Evolutionary conservation across 257 asterid species (phyloP).

Genomic region (Vinca minor): DNA sequence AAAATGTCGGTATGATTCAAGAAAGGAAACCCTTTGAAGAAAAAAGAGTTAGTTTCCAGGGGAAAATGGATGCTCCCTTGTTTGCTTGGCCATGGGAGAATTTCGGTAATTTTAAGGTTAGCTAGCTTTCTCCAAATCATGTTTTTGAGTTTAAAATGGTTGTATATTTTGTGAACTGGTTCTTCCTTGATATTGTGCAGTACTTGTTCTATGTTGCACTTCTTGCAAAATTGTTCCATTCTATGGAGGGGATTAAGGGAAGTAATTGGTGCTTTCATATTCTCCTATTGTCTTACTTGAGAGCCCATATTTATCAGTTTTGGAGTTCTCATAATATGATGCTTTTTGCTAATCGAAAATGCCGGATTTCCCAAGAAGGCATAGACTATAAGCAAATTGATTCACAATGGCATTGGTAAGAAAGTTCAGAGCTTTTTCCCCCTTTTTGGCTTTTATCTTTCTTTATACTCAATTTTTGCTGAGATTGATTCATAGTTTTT

Average conservation of each 20-base stretch:
- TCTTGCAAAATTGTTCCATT: constrained; percentile 49
- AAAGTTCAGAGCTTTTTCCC: neutral
- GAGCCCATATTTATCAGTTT: constrained; percentile 62
- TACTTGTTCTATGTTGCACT: constrained; percentile 43
- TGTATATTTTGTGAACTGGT: neutral
- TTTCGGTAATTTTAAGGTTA: constrained; percentile 58
- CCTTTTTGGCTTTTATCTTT: neutral
- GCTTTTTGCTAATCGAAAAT: constrained; percentile 48
- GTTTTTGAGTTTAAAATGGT: neutral
- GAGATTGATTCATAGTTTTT: neutral
- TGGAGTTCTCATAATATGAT: constrained; percentile 46
- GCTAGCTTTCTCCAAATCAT: constrained; percentile 13
- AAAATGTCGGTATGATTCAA: neutral
- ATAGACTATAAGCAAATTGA: constrained; percentile 69
- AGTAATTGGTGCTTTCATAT: constrained; percentile 58
- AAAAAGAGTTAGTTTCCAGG: constrained; percentile 19
- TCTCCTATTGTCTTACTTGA: constrained; percentile 46
- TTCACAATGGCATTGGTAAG: constrained; percentile 87
- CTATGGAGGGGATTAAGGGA: constrained; percentile 34
- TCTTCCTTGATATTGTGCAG: constrained; percentile 13
- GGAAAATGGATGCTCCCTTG: constrained; percentile 39
- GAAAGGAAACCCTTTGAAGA: neutral
- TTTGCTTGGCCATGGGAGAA: constrained; percentile 93
- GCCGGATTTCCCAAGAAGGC: constrained; percentile 51
- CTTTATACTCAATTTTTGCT: neutral